Evolutionary conservation across 2,329 filamentous ascomycete genomes (phyloP).

Genomic region (Huntiella abstrusa): DNA sequence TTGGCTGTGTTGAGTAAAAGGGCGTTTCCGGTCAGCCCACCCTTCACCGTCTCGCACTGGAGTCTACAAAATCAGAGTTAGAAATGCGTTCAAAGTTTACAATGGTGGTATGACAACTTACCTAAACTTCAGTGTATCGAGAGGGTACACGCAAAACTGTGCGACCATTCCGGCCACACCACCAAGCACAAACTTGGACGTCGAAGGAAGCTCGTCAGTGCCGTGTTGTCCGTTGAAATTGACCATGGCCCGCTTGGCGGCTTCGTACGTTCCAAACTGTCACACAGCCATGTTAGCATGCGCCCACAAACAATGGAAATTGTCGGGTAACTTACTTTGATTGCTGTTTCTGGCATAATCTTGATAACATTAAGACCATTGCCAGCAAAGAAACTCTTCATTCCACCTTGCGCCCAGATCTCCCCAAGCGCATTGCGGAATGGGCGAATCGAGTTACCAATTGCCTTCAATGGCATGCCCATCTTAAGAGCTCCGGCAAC

Average conservation of each 20-base stretch:
- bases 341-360: conserved; percentile 96
- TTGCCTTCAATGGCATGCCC: conserved; percentile 45
- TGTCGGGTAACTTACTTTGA: conserved; percentile 37
- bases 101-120: conserved; percentile 14
- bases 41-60: conserved; percentile 84
- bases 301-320: background rate
- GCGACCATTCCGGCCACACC: conserved; percentile 86
- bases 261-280: conserved; percentile 85
- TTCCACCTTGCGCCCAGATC: conserved; percentile 5
- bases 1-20: conserved; percentile 66
- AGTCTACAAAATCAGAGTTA: conserved; percentile 37
- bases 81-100: background rate
- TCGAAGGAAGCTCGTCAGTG: conserved; percentile 56
- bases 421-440: conserved; percentile 46
- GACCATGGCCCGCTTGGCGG: conserved; percentile 72
- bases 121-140: conserved; percentile 64
- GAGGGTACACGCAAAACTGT: conserved; percentile 89
- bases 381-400: conserved; percentile 30
- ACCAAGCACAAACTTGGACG: conserved; percentile 79
- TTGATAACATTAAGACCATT: conserved; percentile 95
- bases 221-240: conserved; percentile 77
- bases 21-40: conserved; percentile 63
- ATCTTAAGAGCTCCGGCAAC: conserved; percentile 49
- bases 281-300: background rate
- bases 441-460: conserved; percentile 47